Base-by-base conservation (phyloP, 2,329 filamentous ascomycete genomes). In the Epichloe amarillans region DNA sequence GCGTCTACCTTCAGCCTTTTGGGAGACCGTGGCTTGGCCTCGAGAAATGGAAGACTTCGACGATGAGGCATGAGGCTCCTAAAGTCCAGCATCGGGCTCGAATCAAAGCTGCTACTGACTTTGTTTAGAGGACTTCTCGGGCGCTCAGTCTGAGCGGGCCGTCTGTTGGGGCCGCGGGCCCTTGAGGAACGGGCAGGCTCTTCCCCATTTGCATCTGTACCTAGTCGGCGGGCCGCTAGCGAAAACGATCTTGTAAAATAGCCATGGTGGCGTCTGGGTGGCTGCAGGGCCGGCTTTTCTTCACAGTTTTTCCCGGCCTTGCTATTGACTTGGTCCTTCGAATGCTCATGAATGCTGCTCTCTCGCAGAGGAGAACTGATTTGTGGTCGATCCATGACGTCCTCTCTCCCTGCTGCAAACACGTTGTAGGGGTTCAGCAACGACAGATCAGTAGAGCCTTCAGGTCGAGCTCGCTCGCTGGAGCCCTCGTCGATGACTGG, bases 31-130 rank as follows among this genome's bases (percentile, higher is more conserved):
- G 33, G 45, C 11, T 26, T 40, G 7, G 42, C 5, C 30, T 38
- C 37, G 38, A 46, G 41, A 46, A 64, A 66, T 3, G 64, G 64
- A 11, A 66, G 58, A 11, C 57, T 55, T 17, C 64, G 61, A 41
- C 62, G 63, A 14, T 42, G 58, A 3, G 64, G 64, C 61, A 66
- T 62, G 2, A 59, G 46, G 39, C 60, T 51, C 19, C 59, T 60
- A 49, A 65, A 66, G 33, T 57, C 51, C 10, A 47, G 30, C 2
- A 39, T 15, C 35, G 30, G 23, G 10, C 14, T 38, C 14, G 43
- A 47, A 36, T 23, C 40, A 17, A 37, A 51, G 40, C 33, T 44
- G 26, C 10, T 35, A 21, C 17, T 48, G 19, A 21, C 4, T 12
- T 40, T 5, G 14, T 21, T 11, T 5, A 19, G 11, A 8, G 42